Evolutionary conservation across 495 filamentous ascomycete species (phyloP), one percentile per base, ranked within the genome.

Genomic region (Podospora pseudoanserina): DNA sequence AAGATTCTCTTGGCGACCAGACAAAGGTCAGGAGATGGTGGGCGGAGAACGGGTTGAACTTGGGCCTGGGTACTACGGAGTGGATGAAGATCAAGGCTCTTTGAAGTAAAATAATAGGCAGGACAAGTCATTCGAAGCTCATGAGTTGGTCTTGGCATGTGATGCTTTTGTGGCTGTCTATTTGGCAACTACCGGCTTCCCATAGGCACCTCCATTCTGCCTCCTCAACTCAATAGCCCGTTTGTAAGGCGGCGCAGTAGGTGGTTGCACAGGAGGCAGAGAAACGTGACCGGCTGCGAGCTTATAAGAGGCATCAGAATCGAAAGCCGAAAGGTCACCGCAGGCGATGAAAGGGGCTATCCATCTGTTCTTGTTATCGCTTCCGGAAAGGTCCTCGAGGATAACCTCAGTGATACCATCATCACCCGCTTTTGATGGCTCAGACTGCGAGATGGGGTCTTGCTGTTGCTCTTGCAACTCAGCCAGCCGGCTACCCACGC

Each of bases 311-410:
- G 95, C 95, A 83, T 99, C 95, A 0, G 94, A 91, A 78, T 99
- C 95, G 81, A 89, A 97, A 6, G 91, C 88, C 4, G 92, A 94
- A n/a, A 98, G 84, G 77, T 99, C 95, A 13, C 95, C 95, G 75
- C 96, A 98, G 18, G 95, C 95, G 63, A 99, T 87, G 74, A 99
- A 99, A 0, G 93, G 91, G 0, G 92, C 92, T 64, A 98, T 93
- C 91, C 93, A 98, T 62, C 91, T 81, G 55, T 81, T 79, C 23
- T 87, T 78, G 56, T 70, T 77, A 54, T 85, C 78, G 2, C 85
- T 79, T 3, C 79, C 67, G 44, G 80, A 72, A 32, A 76, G 71
- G 39, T 84, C 81, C 18, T 82, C 80, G 0, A 85, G 71, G 28
- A 85, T 82, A 9, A 95, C 79, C 58, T 92, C 87, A 1, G 73